Conservation (phyloP, 2,329 filamentous ascomycete genomes). For the Elsinoe australis region DNA sequence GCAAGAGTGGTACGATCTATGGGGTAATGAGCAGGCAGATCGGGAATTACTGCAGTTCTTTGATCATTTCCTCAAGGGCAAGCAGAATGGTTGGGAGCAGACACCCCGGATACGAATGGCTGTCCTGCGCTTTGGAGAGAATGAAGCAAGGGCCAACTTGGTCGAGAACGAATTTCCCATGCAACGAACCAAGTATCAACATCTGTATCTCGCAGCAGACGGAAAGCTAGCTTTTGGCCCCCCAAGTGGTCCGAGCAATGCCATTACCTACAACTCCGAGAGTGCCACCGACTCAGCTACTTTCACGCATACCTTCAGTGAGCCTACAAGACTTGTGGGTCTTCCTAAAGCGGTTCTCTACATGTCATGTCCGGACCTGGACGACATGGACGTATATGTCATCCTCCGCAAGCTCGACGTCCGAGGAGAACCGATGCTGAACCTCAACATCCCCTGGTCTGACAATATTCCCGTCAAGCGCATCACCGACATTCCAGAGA, state of each 20-base stretch:
- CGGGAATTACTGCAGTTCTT: conserved; percentile 38
- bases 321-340: conserved; percentile 36
- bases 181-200: conserved; percentile 8
- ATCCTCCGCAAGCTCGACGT: conserved; percentile 40
- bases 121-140: conserved; percentile 32
- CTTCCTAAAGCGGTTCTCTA: conserved; percentile 41
- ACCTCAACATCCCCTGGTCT: conserved; percentile 39
- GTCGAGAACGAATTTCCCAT: conserved; percentile 13
- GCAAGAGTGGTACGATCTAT: conserved; percentile 42
- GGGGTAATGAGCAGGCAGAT: conserved; percentile 26
- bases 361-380: conserved; percentile 34
- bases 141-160: conserved; percentile 21
- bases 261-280: conserved; percentile 34
- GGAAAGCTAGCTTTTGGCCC: too few species aligned
- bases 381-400: conserved; percentile 42
- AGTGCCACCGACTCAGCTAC: too few species aligned
- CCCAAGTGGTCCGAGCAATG: too few species aligned
- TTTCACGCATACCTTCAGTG: conserved; percentile 36
- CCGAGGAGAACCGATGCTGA: conserved; percentile 36
- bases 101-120: conserved; percentile 40
- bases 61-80: conserved; percentile 38
- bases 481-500: conserved; percentile 52
- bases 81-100: conserved; percentile 40
- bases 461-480: conserved; percentile 27
- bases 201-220: conserved; percentile 5